These are phyloP conservation scores for Alternaria triticimaculans DNA, from an alignment of 2,329 filamentous ascomycete species.

Conservation along the genomic window DNA sequence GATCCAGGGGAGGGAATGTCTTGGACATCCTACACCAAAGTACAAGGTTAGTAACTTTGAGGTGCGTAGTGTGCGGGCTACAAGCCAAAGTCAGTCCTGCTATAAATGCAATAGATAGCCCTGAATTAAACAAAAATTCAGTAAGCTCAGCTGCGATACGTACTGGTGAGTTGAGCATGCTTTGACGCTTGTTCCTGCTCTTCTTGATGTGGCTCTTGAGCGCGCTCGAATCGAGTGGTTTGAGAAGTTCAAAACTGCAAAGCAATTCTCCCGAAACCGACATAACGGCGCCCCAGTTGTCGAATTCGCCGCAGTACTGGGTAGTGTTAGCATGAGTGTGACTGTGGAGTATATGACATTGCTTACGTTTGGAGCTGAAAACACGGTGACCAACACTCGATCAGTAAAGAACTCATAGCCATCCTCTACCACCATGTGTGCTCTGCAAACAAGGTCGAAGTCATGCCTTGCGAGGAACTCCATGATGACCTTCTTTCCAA, in stretches of 20 bases:
- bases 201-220: constrained; percentile 99
- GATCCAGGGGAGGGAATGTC: constrained; percentile 16
- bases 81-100: constrained; percentile 38
- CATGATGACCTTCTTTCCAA: constrained; percentile 97
- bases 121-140: constrained; percentile 20
- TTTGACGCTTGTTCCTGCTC: constrained; percentile 90
- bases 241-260: constrained; percentile 96
- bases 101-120: constrained; percentile 35
- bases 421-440: constrained; percentile 99
- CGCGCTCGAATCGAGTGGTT: constrained; percentile 93
- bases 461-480: constrained; percentile 94
- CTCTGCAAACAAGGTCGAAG: constrained; percentile 95
- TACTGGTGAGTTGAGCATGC: constrained; percentile 95
- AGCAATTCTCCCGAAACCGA: constrained; percentile 91
- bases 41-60: constrained; percentile 56
- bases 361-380: constrained; percentile 93
- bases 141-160: constrained; percentile 53
- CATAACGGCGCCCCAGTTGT: constrained; percentile 99
- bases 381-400: constrained; percentile 91
- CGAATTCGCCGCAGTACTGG: constrained; percentile 97
- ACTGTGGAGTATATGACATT: neutral
- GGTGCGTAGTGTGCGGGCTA: constrained; percentile 59
- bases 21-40: constrained; percentile 29
- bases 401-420: constrained; percentile 99
- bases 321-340: constrained; percentile 21